These are phyloP conservation scores for Solanum chacoense DNA, from an alignment of 305 asterid species.

Conservation along the genomic window DNA sequence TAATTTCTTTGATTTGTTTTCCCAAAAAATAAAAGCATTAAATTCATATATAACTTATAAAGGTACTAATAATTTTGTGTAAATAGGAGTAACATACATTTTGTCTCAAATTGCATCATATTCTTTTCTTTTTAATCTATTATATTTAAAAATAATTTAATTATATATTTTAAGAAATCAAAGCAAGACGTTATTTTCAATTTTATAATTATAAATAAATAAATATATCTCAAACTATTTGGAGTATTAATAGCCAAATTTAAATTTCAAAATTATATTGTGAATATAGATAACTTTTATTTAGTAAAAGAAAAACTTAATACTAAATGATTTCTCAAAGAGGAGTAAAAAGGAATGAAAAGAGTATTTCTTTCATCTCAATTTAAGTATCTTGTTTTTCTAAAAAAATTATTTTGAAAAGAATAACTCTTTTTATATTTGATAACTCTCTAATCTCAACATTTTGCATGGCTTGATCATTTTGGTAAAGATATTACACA, in stretches of 20 bases:
- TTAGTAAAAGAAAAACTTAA: neutral
- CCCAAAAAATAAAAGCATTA: neutral
- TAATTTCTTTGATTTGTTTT: neutral
- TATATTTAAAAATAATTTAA: neutral
- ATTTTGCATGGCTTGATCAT: neutral
- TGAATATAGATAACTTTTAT: neutral
- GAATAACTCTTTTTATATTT: neutral
- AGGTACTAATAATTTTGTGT: neutral
- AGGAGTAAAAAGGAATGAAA: neutral
- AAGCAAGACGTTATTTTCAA: neutral
- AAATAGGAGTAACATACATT: neutral
- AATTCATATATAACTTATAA: neutral
- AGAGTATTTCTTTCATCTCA: neutral
- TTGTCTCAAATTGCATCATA: neutral
- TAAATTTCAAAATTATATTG: no score
- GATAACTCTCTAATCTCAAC: neutral
- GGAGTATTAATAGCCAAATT: neutral
- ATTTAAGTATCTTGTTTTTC: neutral
- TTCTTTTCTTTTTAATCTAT: neutral
- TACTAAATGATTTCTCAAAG: neutral
- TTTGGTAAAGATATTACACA: neutral
- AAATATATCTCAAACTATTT: neutral
- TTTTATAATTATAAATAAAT: neutral
- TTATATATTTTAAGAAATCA: neutral
- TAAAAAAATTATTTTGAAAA: neutral